Conservation (phyloP, 768 basidiomycete genomes). For the Terana coerulea region DNA sequence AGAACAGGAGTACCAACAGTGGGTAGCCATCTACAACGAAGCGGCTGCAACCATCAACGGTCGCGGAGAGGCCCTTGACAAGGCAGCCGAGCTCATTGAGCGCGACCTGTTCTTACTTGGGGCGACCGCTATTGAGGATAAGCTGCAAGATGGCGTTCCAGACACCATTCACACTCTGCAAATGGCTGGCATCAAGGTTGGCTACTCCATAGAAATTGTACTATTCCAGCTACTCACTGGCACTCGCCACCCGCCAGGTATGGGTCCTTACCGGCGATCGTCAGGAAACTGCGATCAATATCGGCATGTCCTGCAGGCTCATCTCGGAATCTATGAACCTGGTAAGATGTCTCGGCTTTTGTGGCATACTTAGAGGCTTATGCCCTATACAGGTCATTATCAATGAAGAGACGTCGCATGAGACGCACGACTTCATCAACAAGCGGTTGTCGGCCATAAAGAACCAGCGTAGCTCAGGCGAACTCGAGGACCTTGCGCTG, state of each 20-base stretch:
- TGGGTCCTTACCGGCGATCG: conserved; percentile 99
- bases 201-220: background rate
- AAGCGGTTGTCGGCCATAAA: conserved; percentile 91
- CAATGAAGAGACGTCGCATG: conserved; percentile 82
- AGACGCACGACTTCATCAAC: conserved; percentile 80
- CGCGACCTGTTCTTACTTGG: conserved; percentile 90
- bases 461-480: conserved; percentile 86
- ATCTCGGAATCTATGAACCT: conserved; percentile 99
- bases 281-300: conserved; percentile 99
- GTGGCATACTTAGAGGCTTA: background rate
- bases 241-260: conserved; percentile 51
- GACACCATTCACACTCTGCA: conserved; percentile 97
- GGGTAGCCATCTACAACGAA: conserved; percentile 84
- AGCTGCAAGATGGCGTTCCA: conserved; percentile 96
- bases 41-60: conserved; percentile 96
- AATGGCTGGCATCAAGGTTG: conserved; percentile 94
- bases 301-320: conserved; percentile 94
- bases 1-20: conserved; percentile 85
- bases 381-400: conserved; percentile 69
- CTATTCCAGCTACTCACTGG: background rate
- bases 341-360: conserved; percentile 43
- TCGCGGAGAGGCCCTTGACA: conserved; percentile 90
- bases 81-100: conserved; percentile 94
- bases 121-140: conserved; percentile 98
- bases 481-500: conserved; percentile 86